Conservation (phyloP, 805 yeast species). For the Saccharomyces mikatae region DNA sequence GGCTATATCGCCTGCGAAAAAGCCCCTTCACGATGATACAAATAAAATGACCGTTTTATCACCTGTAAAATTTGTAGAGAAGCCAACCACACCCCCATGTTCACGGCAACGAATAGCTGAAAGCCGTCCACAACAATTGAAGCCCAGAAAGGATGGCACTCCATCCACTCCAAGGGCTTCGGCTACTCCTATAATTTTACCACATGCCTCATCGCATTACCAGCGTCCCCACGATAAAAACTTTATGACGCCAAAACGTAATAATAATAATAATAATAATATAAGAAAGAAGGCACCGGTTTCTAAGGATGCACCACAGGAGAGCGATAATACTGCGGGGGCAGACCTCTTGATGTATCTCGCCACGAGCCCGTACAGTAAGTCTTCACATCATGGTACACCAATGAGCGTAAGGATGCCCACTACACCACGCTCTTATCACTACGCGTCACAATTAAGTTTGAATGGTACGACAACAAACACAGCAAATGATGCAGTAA, state of each 20-base stretch:
- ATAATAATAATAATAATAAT: neutral
- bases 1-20: conserved; percentile 4
- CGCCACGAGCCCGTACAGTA: conserved; percentile 30
- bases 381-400: neutral
- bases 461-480: conserved; percentile 2
- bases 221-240: conserved; percentile 2
- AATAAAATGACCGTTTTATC: neutral
- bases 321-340: conserved; percentile 23
- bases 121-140: neutral
- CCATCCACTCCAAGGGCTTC: neutral
- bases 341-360: conserved; percentile 31
- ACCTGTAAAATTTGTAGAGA: neutral
- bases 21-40: neutral
- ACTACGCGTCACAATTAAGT: conserved; percentile 2
- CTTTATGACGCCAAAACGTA: conserved; percentile 11
- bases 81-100: neutral
- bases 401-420: conserved; percentile 11
- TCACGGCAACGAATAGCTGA: neutral
- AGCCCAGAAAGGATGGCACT: neutral
- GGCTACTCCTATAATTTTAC: neutral
- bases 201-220: neutral
- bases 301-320: neutral
- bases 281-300: conserved; percentile 4
- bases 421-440: conserved; percentile 21
- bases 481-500: conserved; percentile 16